These are phyloP conservation scores for Podila horticola DNA, from an alignment of 192 early-diverging fungal genomes.

Conservation along the genomic window DNA sequence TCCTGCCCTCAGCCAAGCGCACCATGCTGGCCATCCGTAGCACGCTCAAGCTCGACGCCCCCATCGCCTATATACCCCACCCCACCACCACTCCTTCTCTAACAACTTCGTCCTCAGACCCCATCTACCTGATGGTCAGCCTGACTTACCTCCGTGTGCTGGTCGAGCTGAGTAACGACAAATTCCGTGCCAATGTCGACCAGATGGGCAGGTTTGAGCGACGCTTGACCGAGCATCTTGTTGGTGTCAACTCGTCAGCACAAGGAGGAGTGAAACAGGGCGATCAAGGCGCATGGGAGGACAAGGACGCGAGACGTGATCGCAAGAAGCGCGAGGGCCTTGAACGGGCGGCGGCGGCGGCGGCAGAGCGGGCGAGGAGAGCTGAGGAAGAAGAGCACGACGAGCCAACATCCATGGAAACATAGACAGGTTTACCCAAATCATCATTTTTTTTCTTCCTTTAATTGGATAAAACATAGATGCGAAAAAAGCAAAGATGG, in stretches of 20 bases:
- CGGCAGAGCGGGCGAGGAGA: conserved; percentile 6
- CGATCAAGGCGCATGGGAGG: conserved; percentile 50
- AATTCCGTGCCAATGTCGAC: conserved; percentile 48
- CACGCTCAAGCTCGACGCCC: conserved; percentile 61
- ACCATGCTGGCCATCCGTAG: conserved; percentile 65
- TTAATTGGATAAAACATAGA: not conserved
- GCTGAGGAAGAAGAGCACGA: not conserved
- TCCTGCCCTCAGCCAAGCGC: conserved; percentile 57
- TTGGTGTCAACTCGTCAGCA: conserved; percentile 4
- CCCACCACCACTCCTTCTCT: not conserved
- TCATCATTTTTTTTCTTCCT: not conserved
- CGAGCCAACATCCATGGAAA: not conserved
- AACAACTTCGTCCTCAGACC: not conserved
- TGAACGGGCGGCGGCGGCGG: conserved; percentile 6
- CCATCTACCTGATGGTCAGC: conserved; percentile 55
- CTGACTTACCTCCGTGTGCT: conserved; percentile 52
- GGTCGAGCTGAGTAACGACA: conserved; percentile 55
- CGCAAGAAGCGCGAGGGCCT: conserved; percentile 56
- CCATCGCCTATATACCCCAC: conserved; percentile 58
- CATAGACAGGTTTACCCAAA: too few species aligned
- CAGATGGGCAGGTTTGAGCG: conserved; percentile 36
- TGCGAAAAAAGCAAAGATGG: not conserved
- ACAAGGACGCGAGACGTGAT: conserved; percentile 57
- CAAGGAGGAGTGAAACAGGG: conserved; percentile 2
- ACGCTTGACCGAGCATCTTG: conserved; percentile 21